phyloP scores from a whole-genome alignment of 2,329 filamentous ascomycete genomes.

The Fusarium pseudonygamai region DNA sequence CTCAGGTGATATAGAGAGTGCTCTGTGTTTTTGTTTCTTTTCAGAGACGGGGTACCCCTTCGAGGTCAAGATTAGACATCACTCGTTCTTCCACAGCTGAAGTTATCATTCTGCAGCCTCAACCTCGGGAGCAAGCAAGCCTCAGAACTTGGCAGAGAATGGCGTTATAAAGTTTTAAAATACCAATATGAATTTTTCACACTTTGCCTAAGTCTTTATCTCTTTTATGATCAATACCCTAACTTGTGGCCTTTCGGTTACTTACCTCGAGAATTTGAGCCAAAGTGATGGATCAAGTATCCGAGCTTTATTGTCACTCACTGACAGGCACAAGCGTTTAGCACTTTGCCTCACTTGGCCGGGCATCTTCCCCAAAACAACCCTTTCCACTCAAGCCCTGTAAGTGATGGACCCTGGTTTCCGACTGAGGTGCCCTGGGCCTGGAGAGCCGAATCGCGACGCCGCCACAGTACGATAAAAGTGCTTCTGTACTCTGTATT shows the following conservation, averaged over 20 bases:
- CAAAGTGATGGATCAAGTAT: not conserved
- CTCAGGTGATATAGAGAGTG: not conserved
- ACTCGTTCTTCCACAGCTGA: not conserved
- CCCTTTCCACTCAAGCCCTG: conserved; percentile 5
- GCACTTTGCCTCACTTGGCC: conserved; percentile 25
- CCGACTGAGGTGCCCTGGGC: conserved; percentile 14
- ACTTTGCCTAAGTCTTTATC: not conserved
- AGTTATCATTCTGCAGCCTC: not conserved
- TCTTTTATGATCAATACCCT: not conserved
- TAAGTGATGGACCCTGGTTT: conserved; percentile 29
- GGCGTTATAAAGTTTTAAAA: not conserved
- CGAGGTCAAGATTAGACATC: not conserved
- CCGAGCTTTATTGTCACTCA: not conserved
- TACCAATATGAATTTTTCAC: not conserved
- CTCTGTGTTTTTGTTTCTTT: not conserved
- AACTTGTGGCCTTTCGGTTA: not conserved
- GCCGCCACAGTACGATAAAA: conserved; percentile 28
- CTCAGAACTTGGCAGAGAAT: too few relatives aligned
- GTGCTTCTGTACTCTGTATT: conserved; percentile 3
- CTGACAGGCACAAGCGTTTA: not conserved
- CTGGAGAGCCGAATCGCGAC: conserved; percentile 19
- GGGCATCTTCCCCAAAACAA: conserved; percentile 17
- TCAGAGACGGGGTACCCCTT: conserved; percentile 2
- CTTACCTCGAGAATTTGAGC: not conserved
- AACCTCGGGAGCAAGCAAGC: not conserved